Percentiles rank a stretch among this genome's conserved stretches.
Evolutionary conservation across 495 filamentous ascomycete genomes (phyloP).

Genomic region (Daldinia caldariorum): DNA sequence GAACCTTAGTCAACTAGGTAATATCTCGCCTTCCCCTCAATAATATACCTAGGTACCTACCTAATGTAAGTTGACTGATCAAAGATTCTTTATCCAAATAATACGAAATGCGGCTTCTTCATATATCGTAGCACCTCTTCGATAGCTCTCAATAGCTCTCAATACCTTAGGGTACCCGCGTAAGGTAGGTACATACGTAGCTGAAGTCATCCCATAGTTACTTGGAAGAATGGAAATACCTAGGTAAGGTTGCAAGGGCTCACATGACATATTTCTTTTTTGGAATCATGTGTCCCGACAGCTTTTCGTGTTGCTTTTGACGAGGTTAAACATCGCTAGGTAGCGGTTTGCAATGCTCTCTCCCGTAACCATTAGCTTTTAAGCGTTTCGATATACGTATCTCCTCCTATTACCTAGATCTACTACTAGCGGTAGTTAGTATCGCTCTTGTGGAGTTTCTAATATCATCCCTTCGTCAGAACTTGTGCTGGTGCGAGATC

Average conservation of each 20-base stretch:
- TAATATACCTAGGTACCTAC: background rate
- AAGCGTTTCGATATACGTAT: background rate
- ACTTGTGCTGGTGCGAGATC: slow-evolving; percentile 15
- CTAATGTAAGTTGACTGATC: no score
- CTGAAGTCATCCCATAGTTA: background rate
- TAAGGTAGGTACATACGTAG: no score
- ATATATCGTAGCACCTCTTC: no score
- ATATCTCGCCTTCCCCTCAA: no score
- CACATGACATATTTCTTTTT: slow-evolving; percentile 7
- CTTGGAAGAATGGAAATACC: background rate
- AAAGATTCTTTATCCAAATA: no score
- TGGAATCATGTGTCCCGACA: background rate
- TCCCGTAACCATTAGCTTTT: background rate
- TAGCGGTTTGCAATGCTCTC: background rate
- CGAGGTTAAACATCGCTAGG: background rate
- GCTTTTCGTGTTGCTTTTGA: background rate
- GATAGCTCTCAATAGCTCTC: no score
- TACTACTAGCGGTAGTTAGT: background rate
- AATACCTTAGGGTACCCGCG: no score
- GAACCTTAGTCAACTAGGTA: no score
- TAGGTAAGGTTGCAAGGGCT: background rate
- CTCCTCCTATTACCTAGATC: background rate
- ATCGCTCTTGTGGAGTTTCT: slow-evolving; percentile 13
- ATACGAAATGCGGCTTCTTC: no score
- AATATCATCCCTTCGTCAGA: slow-evolving; percentile 39